Conservation (phyloP, 257 asterid genomes). For the Nicotiana knightiana region DNA sequence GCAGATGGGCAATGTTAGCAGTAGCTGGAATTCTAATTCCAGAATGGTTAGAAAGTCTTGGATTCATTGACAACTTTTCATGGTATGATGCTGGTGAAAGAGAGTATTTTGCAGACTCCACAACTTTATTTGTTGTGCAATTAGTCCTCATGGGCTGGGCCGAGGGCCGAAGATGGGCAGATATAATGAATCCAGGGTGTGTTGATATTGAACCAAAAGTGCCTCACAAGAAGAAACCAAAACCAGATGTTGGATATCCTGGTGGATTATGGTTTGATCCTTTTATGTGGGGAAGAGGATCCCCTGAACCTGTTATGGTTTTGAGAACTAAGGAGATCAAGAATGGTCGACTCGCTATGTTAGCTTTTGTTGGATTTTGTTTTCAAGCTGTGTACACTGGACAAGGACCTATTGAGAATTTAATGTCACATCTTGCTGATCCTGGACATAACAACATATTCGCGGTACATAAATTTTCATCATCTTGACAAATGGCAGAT, state of each 20-base stretch:
- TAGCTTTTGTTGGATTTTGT: slow-evolving; percentile 78
- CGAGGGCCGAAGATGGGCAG: slow-evolving; percentile 93
- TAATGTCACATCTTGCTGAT: slow-evolving; percentile 73
- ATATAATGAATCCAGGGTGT: slow-evolving; percentile 66
- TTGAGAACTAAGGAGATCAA: slow-evolving; percentile 83
- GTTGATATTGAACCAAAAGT: slow-evolving; percentile 61
- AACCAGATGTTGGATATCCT: slow-evolving; percentile 81
- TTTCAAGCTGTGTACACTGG: slow-evolving; percentile 78
- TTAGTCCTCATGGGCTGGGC: slow-evolving; percentile 80
- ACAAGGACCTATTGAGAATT: slow-evolving; percentile 62
- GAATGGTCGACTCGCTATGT: slow-evolving; percentile 86
- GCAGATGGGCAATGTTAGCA: slow-evolving; percentile 88
- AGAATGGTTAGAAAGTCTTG: slow-evolving; percentile 69
- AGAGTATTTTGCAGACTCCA: slow-evolving; percentile 67
- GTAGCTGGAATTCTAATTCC: slow-evolving; percentile 81
- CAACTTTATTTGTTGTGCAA: slow-evolving; percentile 56
- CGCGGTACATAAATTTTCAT: slow-evolving; percentile 32
- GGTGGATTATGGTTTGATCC: slow-evolving; percentile 88
- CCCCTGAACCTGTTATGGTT: slow-evolving; percentile 85
- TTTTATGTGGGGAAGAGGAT: slow-evolving; percentile 85
- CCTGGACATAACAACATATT: slow-evolving; percentile 83
- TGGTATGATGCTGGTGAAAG: slow-evolving; percentile 75
- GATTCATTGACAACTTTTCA: slow-evolving; percentile 63
- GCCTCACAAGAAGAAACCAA: slow-evolving; percentile 56
- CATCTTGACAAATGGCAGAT: background rate